A percentile compares a stretch with the other conserved stretches of the same genome.
phyloP scores from a whole-genome alignment of 208 protist genomes.

The Strigomonas culicis region DNA sequence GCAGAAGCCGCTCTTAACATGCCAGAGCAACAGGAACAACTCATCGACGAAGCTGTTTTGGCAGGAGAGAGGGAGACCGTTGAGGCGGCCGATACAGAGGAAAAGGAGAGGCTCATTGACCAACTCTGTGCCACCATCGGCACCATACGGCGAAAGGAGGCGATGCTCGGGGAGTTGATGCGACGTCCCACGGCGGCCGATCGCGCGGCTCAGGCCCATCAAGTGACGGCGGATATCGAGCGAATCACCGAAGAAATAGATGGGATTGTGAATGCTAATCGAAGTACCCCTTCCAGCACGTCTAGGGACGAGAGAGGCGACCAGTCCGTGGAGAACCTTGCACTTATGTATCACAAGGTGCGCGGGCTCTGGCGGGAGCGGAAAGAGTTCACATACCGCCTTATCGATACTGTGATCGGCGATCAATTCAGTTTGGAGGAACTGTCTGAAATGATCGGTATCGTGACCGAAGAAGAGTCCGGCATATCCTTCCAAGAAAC shows the following conservation, averaged over 20 bases:
- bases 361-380: constrained; percentile 64
- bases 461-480: constrained; percentile 56
- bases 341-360: constrained; percentile 42
- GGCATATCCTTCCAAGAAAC: constrained; percentile 47
- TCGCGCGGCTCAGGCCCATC: not conserved
- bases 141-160: constrained; percentile 8
- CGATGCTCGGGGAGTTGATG: constrained; percentile 4
- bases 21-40: not conserved
- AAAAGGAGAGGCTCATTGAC: constrained; percentile 3
- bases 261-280: not conserved
- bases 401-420: constrained; percentile 60
- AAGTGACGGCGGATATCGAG: not conserved
- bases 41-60: not conserved
- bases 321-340: constrained; percentile 15
- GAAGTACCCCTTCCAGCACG: not conserved
- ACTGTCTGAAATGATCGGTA: constrained; percentile 47
- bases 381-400: constrained; percentile 53
- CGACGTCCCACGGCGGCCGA: not conserved
- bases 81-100: constrained; percentile 7
- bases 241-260: not conserved
- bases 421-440: constrained; percentile 42
- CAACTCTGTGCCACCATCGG: constrained; percentile 5
- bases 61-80: not conserved
- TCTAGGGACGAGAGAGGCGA: constrained; percentile 5
- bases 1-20: not conserved